Base-by-base conservation (phyloP, 148 eudicot genomes). In the Arctostaphylos glauca region DNA sequence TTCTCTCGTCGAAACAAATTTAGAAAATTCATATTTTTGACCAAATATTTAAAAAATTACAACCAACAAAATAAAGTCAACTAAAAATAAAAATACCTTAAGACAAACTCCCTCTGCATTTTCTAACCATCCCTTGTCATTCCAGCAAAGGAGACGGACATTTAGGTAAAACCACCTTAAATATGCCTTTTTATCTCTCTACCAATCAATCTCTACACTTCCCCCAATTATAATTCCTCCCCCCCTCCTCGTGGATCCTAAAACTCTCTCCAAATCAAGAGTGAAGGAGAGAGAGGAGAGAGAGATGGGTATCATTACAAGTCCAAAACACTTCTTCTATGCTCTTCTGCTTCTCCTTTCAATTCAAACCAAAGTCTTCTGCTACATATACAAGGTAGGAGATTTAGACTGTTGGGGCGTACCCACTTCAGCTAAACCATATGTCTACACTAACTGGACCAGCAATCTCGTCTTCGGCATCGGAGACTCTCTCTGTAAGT, bases 401-500 rank as follows among this genome's bases (percentile, higher is more conserved):
- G 94, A 94, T 88, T 88, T 96, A 67, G 73, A 88, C 82, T 87
- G 86, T 23, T 96, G 99, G 99, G 90, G 87, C 77, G 72, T 90
- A n/a, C 99, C 99, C 46, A 81, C 92, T 56, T 52, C 91, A 2
- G 83, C 90, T 46, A 89, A 92, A 80, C 89, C 88, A 19, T 79
- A 93, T 62, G 85, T 93, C 74, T 96, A 93, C 87, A 19, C 81
- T 81, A 87, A 88, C 66, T 96, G 98, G 95, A 84, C 97, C 83
- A 88, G 93, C 49, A 25, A 84, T 6, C 90, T 89, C 84, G 49
- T 13, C 74, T 85, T 94, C 92, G 87, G 70, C 76, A 76, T 87
- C 72, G 94, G 95, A 41, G 99, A 96, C 84, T 90, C 98, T 59
- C 92, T 96, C 5, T 86, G 99, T 96, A 91, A 96, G 97, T 88